Base-by-base conservation (phyloP, 164 flowering plant species). In the Nymphaea thermarum region DNA sequence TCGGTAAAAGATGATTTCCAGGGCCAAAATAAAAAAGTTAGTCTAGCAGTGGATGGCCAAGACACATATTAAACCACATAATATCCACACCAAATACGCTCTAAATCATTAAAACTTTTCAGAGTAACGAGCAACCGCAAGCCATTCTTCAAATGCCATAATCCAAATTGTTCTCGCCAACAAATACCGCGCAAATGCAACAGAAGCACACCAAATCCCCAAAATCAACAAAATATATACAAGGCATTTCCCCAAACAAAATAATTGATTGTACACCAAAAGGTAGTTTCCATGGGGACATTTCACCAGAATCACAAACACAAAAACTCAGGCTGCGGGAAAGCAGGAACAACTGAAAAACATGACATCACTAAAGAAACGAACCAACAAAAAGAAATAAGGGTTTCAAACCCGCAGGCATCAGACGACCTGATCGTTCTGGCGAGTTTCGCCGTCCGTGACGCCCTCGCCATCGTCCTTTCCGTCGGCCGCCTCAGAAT, bases 401-500 rank as follows among this genome's bases (percentile, higher is more conserved):
- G 64, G n/a, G 64, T 11, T 17, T 6, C n/a, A 17, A 41, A 8
- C 11, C 18, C 64, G 7, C 18, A 62, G 11, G 64, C 36, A 25
- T 25, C 36, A 25, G 1, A 0, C 36, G n/a, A 17, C 41, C 25
- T 62, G 64, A 41, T 17, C 64, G n/a, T 17, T 62, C n/a, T 17
- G n/a, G 8, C 42, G 36, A 8, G 8, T 17, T 17, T 62, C 64
- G 12, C 64, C 64, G 64, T 62, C 41, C 25, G 42, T 82, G 43
- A 76, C 79, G 8, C 78, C 85, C 7, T 73, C 87, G 62, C 73
- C 72, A 4, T 76, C 83, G 8, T 71, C 74, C 44, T 43, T 71
- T 36, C 64, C 76, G 10, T 69, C 68, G 12, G 64, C 65, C 25
- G 65, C 71, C 25, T 67, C 76, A 1, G 68, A n/a, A 8, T 65